Evolutionary conservation across 257 asterid genomes (phyloP), one percentile per base, ranked within the genome.

Genomic region (Paulownia fortunei): DNA sequence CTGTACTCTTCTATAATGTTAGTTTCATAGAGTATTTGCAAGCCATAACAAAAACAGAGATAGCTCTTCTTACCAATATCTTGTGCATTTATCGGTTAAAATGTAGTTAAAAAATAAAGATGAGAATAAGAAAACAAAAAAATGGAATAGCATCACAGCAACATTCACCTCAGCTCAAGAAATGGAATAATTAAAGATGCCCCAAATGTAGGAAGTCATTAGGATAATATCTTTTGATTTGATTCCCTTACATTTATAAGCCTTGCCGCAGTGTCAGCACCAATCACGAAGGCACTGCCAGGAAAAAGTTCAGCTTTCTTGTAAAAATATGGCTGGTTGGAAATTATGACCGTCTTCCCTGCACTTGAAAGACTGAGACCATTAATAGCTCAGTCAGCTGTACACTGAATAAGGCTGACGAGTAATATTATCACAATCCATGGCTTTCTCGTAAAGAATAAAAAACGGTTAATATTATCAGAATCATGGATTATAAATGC

Each of bases 291-390:
- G 41, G 97, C 92, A 67, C 99, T 93, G 16, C 98, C 99, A 61
- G 98, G 98, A 72, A 93, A 95, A 69, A 95, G 90, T 78, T 93
- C 96, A 7, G 98, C 93, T 89, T 95, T 93, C 94, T 89, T 91
- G 96, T 90, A 93, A 60, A 93, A 93, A 79, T 87, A 93, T 55
- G 99, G 99, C 88, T 95, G 99, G 86, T 93, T 95, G 72, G 99
- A 95, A 36, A 95, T 81, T 80, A 95, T 93, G 75, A 91, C 84
- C 0, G 98, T 88, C 85, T 90, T 93, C 79, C 97, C 99, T 94
- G 97, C 81, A 85, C 39, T 74, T 72, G 42, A 62, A 78, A 77
- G 72, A 32, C 41, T 36, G 9, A 42, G 63, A 62, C 59, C 74
- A 72, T 68, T 76, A 75, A 30, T 30, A 75, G 79, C 83, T 83